Percentiles rank a stretch among this genome's conserved stretches.
Evolutionary conservation across 306 rosid species (phyloP).

Genomic region (cucumber (Cucumis sativus)): Cucumber_9930_V3 NC_026655.2:20545001-20545500

Average conservation of each 20-base stretch:
- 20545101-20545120: slow-evolving; percentile 44
- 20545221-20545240: slow-evolving; percentile 54
- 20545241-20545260: slow-evolving; percentile 73
- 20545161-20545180: slow-evolving; percentile 41
- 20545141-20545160: slow-evolving; percentile 88
- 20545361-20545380: slow-evolving; percentile 88
- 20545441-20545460: slow-evolving; percentile 52
- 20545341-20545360: slow-evolving; percentile 17
- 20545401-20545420: slow-evolving; percentile 58
- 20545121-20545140: slow-evolving; percentile 56
- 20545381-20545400: slow-evolving; percentile 66
- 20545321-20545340: not conserved
- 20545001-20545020: not conserved
- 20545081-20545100: slow-evolving; percentile 54
- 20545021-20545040: not conserved
- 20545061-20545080: slow-evolving; percentile 48
- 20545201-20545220: slow-evolving; percentile 55
- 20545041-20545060: not conserved
- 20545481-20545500: slow-evolving; percentile 21
- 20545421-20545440: slow-evolving; percentile 58
- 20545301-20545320: not conserved
- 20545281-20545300: not conserved
- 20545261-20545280: slow-evolving; percentile 4
- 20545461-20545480: slow-evolving; percentile 54
- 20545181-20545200: slow-evolving; percentile 48